These are phyloP conservation scores for Alternaria sp. DNA, from an alignment of 2,329 filamentous ascomycete species.

Conservation along the genomic window DNA sequence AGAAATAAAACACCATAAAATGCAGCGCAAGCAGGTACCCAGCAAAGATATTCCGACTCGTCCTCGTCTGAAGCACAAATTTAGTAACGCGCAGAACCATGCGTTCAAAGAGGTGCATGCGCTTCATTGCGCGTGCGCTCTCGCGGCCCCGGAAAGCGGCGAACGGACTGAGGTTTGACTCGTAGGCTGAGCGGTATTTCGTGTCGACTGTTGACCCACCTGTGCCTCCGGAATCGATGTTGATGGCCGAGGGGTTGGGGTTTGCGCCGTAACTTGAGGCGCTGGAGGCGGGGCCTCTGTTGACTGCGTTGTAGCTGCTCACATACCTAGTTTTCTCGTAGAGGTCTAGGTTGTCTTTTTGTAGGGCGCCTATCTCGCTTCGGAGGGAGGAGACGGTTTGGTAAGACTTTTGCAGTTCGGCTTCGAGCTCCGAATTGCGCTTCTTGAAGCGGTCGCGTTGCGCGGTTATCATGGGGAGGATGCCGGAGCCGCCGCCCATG, in stretches of 20 bases:
- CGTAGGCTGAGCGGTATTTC: conserved; percentile 91
- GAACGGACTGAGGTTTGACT: conserved; percentile 94
- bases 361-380: conserved; percentile 87
- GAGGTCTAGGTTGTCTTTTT: conserved; percentile 93
- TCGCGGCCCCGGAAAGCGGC: conserved; percentile 95
- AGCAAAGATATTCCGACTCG: conserved; percentile 92
- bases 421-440: conserved; percentile 87
- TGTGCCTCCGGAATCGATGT: conserved; percentile 52
- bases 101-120: conserved; percentile 90
- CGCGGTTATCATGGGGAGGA: conserved; percentile 96
- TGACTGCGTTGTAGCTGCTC: conserved; percentile 86
- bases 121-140: conserved; percentile 85
- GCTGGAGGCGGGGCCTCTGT: conserved; percentile 65
- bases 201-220: conserved; percentile 54
- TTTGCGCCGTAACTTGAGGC: conserved; percentile 68
- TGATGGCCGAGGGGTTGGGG: conserved; percentile 76
- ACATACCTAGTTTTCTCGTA: conserved; percentile 99
- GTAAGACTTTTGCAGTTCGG: conserved; percentile 85
- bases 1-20: conserved; percentile 81
- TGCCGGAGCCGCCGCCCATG: conserved; percentile 79
- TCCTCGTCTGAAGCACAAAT: conserved; percentile 87
- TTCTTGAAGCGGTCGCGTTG: conserved; percentile 98
- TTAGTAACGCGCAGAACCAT: conserved; percentile 89
- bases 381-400: conserved; percentile 82
- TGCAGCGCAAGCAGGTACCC: conserved; percentile 90